Evolutionary conservation across 1,284 basidiomycete species (phyloP), one percentile per base, ranked within the genome.

Genomic region (Austroboletus rostrupii): DNA sequence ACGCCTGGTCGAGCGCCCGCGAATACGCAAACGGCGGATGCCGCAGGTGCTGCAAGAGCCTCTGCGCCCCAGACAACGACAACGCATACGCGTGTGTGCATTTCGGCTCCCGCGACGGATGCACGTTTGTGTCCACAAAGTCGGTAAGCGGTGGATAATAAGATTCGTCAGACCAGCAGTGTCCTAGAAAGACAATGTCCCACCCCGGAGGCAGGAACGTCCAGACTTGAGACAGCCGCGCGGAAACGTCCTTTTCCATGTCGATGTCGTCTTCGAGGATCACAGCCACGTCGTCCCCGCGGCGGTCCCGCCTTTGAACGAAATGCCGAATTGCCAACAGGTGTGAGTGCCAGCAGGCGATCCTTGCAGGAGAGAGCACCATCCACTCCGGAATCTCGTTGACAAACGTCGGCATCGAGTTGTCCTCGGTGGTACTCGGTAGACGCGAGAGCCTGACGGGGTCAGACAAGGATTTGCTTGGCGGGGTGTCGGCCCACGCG

Each of bases 251-350:
- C 50, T 70, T 75, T 67, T 92, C 87, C 75, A 89, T 80, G 61
- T 92, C 85, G 14, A 92, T 70, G 54, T 91, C 89, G 62, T 92
- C 90, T 68, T 92, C 88, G 17, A 91, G 69, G 17, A 92, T 74
- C 14, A 91, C 61, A 0, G 71, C 71, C 12, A 76, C 70, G 1
- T 64, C 53, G 62, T 59, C 57, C 46, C 45, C 68, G 66, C 28
- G 43, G 5, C 31, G 51, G 33, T 35, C 33, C 16, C 47, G 35
- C 45, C 49, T 41, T 28, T 67, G 61, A 13, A 76, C 73, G 31
- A 83, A 71, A 2, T 49, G 62, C 14, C 70, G 72, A 45, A 90
- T 76, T 33, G 79, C 73, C 29, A 70, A 70, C 19, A 83, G 56
- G 66, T 91, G 89, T 1, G 87, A 90, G 57, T 83, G 74, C 85